Percentiles rank a stretch among this genome's conserved stretches.
Evolutionary conservation across 768 basidiomycete species (phyloP).

Genomic region (Leccinellum luteum): DNA sequence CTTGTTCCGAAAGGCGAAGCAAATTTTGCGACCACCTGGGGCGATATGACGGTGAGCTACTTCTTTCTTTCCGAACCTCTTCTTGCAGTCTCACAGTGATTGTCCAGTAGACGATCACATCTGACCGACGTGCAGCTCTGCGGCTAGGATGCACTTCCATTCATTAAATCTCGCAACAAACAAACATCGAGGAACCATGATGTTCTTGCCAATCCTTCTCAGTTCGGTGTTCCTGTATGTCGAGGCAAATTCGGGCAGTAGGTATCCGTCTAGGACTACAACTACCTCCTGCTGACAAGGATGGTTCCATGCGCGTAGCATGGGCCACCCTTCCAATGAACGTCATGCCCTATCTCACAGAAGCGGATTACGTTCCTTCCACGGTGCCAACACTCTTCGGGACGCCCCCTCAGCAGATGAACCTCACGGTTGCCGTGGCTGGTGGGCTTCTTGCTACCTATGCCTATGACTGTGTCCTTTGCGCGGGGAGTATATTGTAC

Average conservation of each 20-base stretch:
- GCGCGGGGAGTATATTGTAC: constrained; percentile 20
- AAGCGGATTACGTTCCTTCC: constrained; percentile 8
- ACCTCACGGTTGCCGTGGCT: constrained; percentile 23
- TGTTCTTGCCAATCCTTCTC: neutral
- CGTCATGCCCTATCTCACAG: constrained; percentile 15
- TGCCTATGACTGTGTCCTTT: constrained; percentile 25
- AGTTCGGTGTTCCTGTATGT: neutral
- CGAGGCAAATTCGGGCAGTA: neutral
- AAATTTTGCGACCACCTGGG: neutral
- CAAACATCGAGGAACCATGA: neutral
- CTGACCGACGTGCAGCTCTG: neutral
- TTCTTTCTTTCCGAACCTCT: neutral
- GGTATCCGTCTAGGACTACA: neutral
- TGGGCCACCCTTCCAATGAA: constrained; percentile 27
- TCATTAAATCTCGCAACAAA: neutral
- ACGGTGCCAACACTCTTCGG: constrained; percentile 23
- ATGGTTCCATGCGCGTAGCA: constrained; percentile 14
- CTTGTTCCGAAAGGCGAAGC: neutral
- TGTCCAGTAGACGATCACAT: neutral
- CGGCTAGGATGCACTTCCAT: neutral
- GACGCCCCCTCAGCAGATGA: constrained; percentile 27
- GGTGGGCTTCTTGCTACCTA: constrained; percentile 15
- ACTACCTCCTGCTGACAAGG: neutral
- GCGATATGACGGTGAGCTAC: neutral
- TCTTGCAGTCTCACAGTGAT: no score